phyloP scores from a whole-genome alignment of 805 yeast genomes.

The Yamadazyma nakazawae region DNA sequence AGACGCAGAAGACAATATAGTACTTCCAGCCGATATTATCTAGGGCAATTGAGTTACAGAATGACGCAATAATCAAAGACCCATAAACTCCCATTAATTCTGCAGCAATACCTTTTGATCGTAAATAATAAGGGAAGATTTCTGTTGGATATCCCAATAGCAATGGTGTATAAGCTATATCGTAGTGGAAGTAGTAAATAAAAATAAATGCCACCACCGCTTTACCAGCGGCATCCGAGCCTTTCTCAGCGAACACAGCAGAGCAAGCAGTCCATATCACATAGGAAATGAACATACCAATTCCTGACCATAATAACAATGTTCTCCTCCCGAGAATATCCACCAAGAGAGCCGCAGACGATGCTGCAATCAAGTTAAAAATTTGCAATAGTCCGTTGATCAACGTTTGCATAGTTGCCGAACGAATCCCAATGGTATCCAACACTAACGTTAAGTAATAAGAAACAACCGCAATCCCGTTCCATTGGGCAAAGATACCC shows the following conservation, averaged over 20 bases:
- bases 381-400: conserved; percentile 15
- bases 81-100: conserved; percentile 22
- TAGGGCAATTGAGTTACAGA: conserved; percentile 19
- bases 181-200: conserved; percentile 16
- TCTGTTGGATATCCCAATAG: conserved; percentile 16
- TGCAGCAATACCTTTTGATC: conserved; percentile 16
- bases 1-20: conserved; percentile 25
- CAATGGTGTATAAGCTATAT: conserved; percentile 16
- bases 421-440: conserved; percentile 16
- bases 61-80: conserved; percentile 14
- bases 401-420: conserved; percentile 11
- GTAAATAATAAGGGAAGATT: conserved; percentile 12
- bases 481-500: conserved; percentile 39
- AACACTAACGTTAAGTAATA: conserved; percentile 16
- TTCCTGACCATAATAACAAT: conserved; percentile 23
- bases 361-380: conserved; percentile 16
- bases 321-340: conserved; percentile 27
- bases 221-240: conserved; percentile 11
- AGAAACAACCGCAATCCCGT: conserved; percentile 48
- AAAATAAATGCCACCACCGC: conserved; percentile 17
- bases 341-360: conserved; percentile 20
- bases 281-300: conserved; percentile 25
- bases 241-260: conserved; percentile 18
- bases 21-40: conserved; percentile 18
- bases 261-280: conserved; percentile 25